phyloP scores from a whole-genome alignment of 768 basidiomycete species.

The Symmetrospora coprosmae region DNA sequence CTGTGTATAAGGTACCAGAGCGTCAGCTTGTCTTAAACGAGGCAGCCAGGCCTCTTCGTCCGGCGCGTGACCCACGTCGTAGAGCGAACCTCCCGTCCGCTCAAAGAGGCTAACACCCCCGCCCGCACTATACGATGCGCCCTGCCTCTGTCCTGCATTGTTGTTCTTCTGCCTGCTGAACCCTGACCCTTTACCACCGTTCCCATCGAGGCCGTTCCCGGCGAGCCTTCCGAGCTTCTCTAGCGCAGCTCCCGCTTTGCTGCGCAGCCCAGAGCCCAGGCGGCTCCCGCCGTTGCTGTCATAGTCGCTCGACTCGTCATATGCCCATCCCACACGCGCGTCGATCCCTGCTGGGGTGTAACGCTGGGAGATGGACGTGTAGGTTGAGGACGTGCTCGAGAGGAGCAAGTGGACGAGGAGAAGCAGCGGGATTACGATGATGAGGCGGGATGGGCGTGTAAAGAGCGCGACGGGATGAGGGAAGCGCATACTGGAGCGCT shows the following conservation, averaged over 20 bases:
- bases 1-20: not conserved
- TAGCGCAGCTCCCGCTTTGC: no score
- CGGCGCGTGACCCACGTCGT: constrained; percentile 3
- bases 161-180: constrained; percentile 6
- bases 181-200: not conserved
- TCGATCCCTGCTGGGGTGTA: not conserved
- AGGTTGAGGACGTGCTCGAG: not conserved
- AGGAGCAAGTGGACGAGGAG: constrained; percentile 4
- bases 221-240: not conserved
- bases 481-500: not conserved
- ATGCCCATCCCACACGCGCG: constrained; percentile 3
- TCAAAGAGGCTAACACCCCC: not conserved
- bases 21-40: not conserved
- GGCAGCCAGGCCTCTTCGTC: not conserved
- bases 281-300: not conserved
- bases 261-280: not conserved
- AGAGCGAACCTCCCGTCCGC: constrained; percentile 3
- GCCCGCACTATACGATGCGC: not conserved
- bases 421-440: constrained; percentile 1
- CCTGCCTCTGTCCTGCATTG: not conserved
- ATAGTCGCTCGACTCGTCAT: not conserved
- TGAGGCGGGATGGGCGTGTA: constrained; percentile 3
- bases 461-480: not conserved
- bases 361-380: not conserved
- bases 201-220: not conserved